Evolutionary conservation across 345 rosid species (phyloP).

Genomic region (Sisymbrium irio): DNA sequence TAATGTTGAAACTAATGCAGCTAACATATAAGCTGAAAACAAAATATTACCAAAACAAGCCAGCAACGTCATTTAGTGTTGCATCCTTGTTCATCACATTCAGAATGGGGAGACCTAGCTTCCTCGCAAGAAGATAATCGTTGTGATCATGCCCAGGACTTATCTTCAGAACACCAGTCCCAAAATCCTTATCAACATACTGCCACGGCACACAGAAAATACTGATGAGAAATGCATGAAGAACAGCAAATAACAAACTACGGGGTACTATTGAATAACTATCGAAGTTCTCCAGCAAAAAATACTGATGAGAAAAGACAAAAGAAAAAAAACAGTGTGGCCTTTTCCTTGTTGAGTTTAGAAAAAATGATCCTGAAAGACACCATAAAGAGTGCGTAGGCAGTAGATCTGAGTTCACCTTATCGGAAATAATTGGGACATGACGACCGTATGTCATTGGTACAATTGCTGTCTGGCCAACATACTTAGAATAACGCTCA

Average conservation of each 20-base stretch:
- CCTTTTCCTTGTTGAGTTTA: constrained; percentile 14
- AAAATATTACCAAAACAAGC: constrained; percentile 67
- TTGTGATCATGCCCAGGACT: constrained; percentile 99
- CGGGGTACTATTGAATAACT: neutral
- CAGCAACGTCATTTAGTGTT: constrained; percentile 92
- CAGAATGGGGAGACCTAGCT: constrained; percentile 94
- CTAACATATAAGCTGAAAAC: constrained; percentile 13
- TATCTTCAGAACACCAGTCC: constrained; percentile 98
- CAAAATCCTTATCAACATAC: constrained; percentile 97
- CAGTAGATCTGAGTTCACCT: constrained; percentile 48
- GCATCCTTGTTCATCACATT: constrained; percentile 98
- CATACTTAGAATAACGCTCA: constrained; percentile 76
- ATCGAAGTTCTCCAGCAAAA: neutral
- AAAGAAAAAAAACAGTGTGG: neutral
- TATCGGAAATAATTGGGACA: constrained; percentile 85
- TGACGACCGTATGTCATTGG: constrained; percentile 99
- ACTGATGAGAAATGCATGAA: constrained; percentile 13
- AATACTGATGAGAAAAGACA: neutral
- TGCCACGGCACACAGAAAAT: constrained; percentile 40
- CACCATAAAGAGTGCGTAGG: neutral
- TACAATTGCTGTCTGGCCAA: constrained; percentile 88
- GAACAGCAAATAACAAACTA: neutral
- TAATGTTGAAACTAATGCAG: neutral
- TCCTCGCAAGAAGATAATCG: constrained; percentile 93
- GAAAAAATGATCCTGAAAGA: neutral